These are phyloP conservation scores for Nakaseomyces glabratus DNA, from an alignment of 1,139 yeast genomes.

Conservation along the genomic window DNA sequence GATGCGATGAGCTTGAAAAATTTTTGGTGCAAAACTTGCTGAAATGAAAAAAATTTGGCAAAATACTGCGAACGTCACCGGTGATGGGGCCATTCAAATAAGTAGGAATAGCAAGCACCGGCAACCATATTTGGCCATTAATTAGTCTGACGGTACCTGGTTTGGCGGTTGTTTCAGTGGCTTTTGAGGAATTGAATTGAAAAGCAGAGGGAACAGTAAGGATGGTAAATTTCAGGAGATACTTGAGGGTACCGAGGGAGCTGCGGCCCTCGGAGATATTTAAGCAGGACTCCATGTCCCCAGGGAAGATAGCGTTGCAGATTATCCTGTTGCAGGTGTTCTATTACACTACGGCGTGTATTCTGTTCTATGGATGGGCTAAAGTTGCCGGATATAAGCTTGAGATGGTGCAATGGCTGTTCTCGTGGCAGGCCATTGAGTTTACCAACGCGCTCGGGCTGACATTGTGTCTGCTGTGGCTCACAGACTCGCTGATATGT, in stretches of 20 bases:
- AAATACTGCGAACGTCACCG: no score
- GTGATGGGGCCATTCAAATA: no score
- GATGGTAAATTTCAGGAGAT: constrained; percentile 19
- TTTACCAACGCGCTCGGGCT: constrained; percentile 75
- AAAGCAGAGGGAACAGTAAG: no score
- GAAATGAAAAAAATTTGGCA: no score
- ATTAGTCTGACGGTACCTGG: no score
- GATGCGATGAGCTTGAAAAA: no score
- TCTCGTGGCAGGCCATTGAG: constrained; percentile 71
- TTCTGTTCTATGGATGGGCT: constrained; percentile 49
- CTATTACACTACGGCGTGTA: constrained; percentile 54
- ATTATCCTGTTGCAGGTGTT: constrained; percentile 56
- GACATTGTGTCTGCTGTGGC: constrained; percentile 65
- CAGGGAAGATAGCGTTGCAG: constrained; percentile 41
- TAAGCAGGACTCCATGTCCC: constrained; percentile 35
- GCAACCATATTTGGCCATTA: no score
- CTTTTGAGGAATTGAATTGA: no score
- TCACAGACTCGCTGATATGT: constrained; percentile 65
- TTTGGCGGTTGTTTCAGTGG: no score
- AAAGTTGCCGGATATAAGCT: constrained; percentile 56
- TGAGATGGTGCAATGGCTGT: constrained; percentile 50
- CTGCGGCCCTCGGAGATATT: constrained; percentile 29
- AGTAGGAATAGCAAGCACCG: no score
- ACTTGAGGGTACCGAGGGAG: constrained; percentile 26
- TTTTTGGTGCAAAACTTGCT: no score